These are phyloP conservation scores for Heritiera littoralis DNA, from an alignment of 345 rosid genomes.

Conservation along the genomic window DNA sequence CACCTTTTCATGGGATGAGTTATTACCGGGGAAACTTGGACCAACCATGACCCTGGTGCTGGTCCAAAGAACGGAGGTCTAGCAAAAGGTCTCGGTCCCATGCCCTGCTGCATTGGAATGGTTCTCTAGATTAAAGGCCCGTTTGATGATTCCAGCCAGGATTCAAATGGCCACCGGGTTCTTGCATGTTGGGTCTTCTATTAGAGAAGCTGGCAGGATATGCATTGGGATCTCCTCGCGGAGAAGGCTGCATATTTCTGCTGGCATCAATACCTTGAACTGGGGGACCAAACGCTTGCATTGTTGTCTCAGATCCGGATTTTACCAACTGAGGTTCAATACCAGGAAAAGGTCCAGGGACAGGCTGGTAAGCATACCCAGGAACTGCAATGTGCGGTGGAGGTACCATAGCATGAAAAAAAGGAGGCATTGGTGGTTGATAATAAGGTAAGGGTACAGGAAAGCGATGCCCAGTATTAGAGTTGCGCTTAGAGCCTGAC, in stretches of 20 bases:
- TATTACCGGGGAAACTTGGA: slow-evolving; percentile 79
- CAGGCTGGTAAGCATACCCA: slow-evolving; percentile 61
- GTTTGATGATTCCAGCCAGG: slow-evolving; percentile 70
- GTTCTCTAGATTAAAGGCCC: slow-evolving; percentile 51
- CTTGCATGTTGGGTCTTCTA: slow-evolving; percentile 55
- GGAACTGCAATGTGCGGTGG: slow-evolving; percentile 64
- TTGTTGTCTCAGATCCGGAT: slow-evolving; percentile 56
- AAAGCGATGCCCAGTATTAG: slow-evolving; percentile 61
- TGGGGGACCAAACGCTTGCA: slow-evolving; percentile 59
- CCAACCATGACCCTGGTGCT: slow-evolving; percentile 71
- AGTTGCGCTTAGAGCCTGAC: slow-evolving; percentile 62
- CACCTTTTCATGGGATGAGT: slow-evolving; percentile 13
- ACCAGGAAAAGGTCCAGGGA: slow-evolving; percentile 62
- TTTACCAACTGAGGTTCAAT: slow-evolving; percentile 58
- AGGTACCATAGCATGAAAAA: slow-evolving; percentile 60
- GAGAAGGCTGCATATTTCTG: slow-evolving; percentile 49
- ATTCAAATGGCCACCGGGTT: slow-evolving; percentile 45
- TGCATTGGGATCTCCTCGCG: slow-evolving; percentile 63
- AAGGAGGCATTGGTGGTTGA: slow-evolving; percentile 48
- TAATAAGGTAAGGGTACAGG: slow-evolving; percentile 52
- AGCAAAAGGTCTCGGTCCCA: slow-evolving; percentile 66
- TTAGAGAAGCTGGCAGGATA: slow-evolving; percentile 40
- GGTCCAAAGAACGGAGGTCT: slow-evolving; percentile 69
- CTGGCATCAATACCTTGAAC: slow-evolving; percentile 38
- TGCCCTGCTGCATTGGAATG: slow-evolving; percentile 57